These are phyloP conservation scores for Suillus clintonianus DNA, from an alignment of 768 basidiomycete species.

Conservation along the genomic window DNA sequence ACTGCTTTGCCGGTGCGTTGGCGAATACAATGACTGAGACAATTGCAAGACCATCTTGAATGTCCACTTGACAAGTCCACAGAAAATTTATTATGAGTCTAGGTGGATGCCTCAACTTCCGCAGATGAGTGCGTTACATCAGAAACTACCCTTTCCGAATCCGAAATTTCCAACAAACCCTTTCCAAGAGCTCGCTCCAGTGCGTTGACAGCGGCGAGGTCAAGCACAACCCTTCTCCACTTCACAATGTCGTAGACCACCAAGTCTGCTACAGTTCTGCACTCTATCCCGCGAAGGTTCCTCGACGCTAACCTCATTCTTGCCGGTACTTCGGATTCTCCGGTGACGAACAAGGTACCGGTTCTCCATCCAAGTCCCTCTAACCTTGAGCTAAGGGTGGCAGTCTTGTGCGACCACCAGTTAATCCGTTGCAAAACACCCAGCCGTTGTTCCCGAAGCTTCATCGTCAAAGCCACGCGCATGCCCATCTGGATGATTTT, in stretches of 20 bases:
- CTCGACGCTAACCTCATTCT: slow-evolving; percentile 61
- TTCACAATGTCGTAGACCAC: slow-evolving; percentile 83
- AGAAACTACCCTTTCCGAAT: slow-evolving; percentile 11
- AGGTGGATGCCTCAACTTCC: neutral
- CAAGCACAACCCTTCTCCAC: slow-evolving; percentile 81
- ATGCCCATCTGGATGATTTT: slow-evolving; percentile 94
- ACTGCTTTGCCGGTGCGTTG: neutral
- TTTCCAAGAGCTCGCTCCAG: slow-evolving; percentile 68
- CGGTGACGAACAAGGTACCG: slow-evolving; percentile 73
- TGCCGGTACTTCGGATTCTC: slow-evolving; percentile 52
- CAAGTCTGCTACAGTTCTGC: slow-evolving; percentile 64
- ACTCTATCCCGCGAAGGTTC: slow-evolving; percentile 72
- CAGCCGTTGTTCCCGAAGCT: slow-evolving; percentile 72
- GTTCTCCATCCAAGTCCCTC: slow-evolving; percentile 66
- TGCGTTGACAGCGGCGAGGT: slow-evolving; percentile 78
- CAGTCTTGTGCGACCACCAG: slow-evolving; percentile 77
- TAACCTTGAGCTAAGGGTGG: slow-evolving; percentile 62
- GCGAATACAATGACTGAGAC: neutral
- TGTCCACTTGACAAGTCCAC: neutral
- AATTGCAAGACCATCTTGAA: neutral
- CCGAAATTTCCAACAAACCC: slow-evolving; percentile 8
- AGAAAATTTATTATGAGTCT: neutral
- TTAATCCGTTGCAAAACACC: slow-evolving; percentile 73
- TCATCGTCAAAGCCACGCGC: slow-evolving; percentile 84
- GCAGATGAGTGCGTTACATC: neutral